Base-by-base conservation (phyloP, 129 eudicot genomes). In the Flaveria ramosissima region DNA sequence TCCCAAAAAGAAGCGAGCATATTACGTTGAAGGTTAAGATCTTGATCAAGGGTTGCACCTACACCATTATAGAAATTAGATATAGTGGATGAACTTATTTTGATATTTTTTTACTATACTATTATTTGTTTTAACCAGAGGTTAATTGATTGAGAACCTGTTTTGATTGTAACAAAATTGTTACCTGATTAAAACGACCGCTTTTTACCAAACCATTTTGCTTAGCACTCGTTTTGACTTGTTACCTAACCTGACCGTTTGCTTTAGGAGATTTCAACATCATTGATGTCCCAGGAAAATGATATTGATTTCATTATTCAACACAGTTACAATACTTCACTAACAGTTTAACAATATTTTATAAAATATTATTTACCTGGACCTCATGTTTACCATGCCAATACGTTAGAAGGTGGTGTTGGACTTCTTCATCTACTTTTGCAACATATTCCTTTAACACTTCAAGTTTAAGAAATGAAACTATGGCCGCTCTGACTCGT, bases 11-110 rank as follows among this genome's bases (percentile, higher is more conserved):
- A 62, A 82, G 76, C 0, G 86, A 74, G 30, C 86, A 85, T 45
- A 85, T 85, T 17, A 85, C 47, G 43, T 85, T 81, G 68, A 85
- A 85, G 27, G 86, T 85, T 71, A 85, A 66, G 24, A 74, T 78
- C 76, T 78, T 82, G 30, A 85, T 85, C 5, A 71, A 5, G 26
- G 86, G 77, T 81, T 74, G 80, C 39, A 78, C 89, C 84, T 85
- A 56, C 67, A 65, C 7, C 61, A 14, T 59, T 12, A 4, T 42
- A 41, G 56, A 41, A 42, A 73, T 11, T 0, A 16, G 0, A 47
- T 16, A 55, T n/a, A 19, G 14, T 45, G 14, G 50, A 11, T 45
- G 50, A 45, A 10, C 8, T 45, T 45, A 45, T 8, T 45, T 45
- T 45, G 50, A 45, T 45, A 45, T 11, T 11, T 8, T 45, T 45